These are phyloP conservation scores for Monosporascus sp. DNA, from an alignment of 2,329 filamentous ascomycete species.

Conservation along the genomic window DNA sequence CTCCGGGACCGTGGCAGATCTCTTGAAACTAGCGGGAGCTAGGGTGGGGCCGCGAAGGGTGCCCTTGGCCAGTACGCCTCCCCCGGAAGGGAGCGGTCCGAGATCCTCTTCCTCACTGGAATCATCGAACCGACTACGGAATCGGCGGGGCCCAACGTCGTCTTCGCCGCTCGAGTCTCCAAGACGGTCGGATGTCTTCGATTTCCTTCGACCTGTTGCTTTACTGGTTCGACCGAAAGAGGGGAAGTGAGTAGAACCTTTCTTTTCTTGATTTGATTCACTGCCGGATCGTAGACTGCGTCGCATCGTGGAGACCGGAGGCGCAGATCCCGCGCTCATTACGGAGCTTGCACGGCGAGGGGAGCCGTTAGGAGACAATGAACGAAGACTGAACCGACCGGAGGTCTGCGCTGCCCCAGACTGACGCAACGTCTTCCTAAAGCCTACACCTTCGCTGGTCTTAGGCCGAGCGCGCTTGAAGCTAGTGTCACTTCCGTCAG, in stretches of 20 bases:
- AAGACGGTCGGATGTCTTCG: conserved; percentile 43
- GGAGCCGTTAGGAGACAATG: conserved; percentile 61
- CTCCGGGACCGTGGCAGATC: conserved; percentile 54
- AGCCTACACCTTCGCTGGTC: conserved; percentile 46
- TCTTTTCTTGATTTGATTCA: conserved; percentile 30
- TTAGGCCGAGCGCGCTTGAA: conserved; percentile 62
- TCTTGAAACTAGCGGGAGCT: conserved; percentile 41
- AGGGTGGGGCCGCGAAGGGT: conserved; percentile 25
- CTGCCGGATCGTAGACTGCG: conserved; percentile 38
- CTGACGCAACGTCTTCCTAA: conserved; percentile 70
- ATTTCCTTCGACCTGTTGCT: conserved; percentile 13
- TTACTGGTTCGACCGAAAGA: conserved; percentile 38
- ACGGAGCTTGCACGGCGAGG: conserved; percentile 41
- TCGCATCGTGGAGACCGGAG: conserved; percentile 37
- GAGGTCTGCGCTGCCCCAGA: conserved; percentile 37
- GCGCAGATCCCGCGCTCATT: conserved; percentile 34
- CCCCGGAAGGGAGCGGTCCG: conserved; percentile 25
- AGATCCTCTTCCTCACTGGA: conserved; percentile 63
- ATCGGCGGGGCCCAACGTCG: conserved; percentile 30
- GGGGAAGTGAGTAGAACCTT: conserved; percentile 33
- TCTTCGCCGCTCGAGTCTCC: conserved; percentile 61
- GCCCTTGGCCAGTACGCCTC: conserved; percentile 19
- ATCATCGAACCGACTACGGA: conserved; percentile 60
- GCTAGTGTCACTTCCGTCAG: conserved; percentile 72
- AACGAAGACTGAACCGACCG: conserved; percentile 66